Evolutionary conservation across 108 stramenopile species (phyloP), one percentile per base, ranked within the genome.

Genomic region (Nitzschia putrida): DNA sequence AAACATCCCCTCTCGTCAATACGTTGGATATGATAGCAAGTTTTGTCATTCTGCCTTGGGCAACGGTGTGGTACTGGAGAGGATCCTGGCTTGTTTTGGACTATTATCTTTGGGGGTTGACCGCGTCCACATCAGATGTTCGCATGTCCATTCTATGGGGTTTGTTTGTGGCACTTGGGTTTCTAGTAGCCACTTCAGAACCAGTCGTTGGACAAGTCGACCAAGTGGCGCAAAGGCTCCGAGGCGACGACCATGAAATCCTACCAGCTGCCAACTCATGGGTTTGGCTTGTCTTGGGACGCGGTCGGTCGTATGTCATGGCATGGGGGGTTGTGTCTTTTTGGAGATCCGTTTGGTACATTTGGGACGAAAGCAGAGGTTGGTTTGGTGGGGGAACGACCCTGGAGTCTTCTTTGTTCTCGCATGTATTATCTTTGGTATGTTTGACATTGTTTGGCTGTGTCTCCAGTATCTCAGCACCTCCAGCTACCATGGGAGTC

Each of bases 31-130:
- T 68, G 9, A 7, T 79, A 3, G 5, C 57, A 0, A 73, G 72
- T 29, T 79, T 73, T 56, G 23, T 67, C 7, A 11, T 61, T 16
- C 53, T 79, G 5, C 71, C 78, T 5, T 60, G 68, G 29, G 56
- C 56, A 12, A 64, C 71, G 4, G 78, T 79, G 6, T 68, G 61
- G 64, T 79, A 54, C 42, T 79, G 78, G 78, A 60, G 78, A 50
- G 78, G 76, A 18, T 57, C 55, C 3, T 57, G 67, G 67, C 22
- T 57, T 14, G 9, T 79, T 2, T 25, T 79, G 44, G 78, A 73
- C 39, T 13, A 68, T 3, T 73, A 55, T 43, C 49, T 79, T 7
- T 79, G 72, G 67, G 78, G 78, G 21, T 73, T 73, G 26, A 68
- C 71, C 8, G 25, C 38, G 1, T 34, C 44, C 40, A 43, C 24